Evolutionary conservation across 495 filamentous ascomycete species (phyloP), one percentile per base, ranked within the genome.

Genomic region (Lasiosphaeria hispida): DNA sequence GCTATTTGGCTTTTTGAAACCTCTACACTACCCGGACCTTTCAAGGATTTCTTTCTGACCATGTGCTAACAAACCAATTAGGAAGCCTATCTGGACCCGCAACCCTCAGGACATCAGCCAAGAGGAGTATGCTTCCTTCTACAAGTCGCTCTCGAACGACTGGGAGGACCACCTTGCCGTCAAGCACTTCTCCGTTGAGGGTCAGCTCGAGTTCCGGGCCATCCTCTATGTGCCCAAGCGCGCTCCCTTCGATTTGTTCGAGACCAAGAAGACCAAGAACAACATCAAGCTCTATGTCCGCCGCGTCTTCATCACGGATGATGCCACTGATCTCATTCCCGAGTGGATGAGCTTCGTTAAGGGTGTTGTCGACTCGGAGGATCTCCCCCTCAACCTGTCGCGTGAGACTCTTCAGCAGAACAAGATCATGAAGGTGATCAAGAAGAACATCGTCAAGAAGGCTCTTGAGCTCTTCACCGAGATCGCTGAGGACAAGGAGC

Each of bases 351-450:
- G 90, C 80, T 98, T 98, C 81, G 76, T 98, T 84, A 97, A 97
- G 89, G 94, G 94, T 83, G 94, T 98, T 68, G 95, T 98, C 71
- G 94, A 98, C 80, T 98, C 94, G 61, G 94, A 98, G 84, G 94
- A 98, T 79, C 88, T 98, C 37, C 94, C 94, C 59, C 86, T 98
- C 69, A 98, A 98, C 85, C 78, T 98, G 78, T 97, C 95, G 75
- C 95, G 94, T 87, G 94, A 98, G 86, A 97, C 95, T 57, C 90
- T 98, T 48, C 94, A 98, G 80, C 95, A 97, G 83, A 97, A 97
- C 88, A 97, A 97, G 90, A 98, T 98, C 83, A 96, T 98, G 94
- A 98, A 98, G 87, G 94, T 98, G 71, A 98, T 98, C 86, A 92
- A 91, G 83, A 98, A 98, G 92, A 98, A 98, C 87, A 94, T 98